Evolutionary conservation across 2,329 filamentous ascomycete species (phyloP).

Genomic region (Ophiocordyceps camponoti-rufipedis): DNA sequence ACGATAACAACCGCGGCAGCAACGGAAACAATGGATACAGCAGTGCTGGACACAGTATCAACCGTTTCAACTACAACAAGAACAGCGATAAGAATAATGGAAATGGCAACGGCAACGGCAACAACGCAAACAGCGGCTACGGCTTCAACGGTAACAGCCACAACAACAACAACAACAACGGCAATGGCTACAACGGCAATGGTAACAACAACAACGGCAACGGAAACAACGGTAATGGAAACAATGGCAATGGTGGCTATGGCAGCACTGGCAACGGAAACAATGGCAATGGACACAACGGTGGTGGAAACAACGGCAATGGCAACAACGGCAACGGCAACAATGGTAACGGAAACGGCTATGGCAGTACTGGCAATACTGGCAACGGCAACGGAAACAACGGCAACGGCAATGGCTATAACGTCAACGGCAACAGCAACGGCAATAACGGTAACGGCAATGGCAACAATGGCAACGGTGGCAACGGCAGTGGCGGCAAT

Average conservation of each 20-base stretch:
- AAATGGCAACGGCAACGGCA: not conserved
- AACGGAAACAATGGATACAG: not conserved
- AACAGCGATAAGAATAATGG: not conserved
- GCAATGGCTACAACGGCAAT: not conserved
- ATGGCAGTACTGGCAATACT: too few species aligned
- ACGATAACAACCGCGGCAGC: not conserved
- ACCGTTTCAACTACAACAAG: too few species aligned
- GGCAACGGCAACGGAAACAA: not conserved
- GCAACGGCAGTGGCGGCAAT: not conserved
- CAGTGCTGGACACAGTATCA: not conserved
- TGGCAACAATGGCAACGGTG: not conserved
- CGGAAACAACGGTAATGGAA: not conserved
- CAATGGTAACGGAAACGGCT: not conserved
- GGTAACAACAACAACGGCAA: not conserved
- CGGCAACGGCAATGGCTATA: not conserved
- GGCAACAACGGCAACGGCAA: not conserved
- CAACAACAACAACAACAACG: not conserved
- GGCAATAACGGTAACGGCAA: not conserved
- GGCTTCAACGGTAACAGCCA: not conserved
- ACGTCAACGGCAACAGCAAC: too few species aligned
- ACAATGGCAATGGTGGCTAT: not conserved
- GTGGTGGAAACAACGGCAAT: too few species aligned
- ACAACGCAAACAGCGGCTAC: not conserved
- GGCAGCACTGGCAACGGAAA: not conserved
- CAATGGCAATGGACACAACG: too few species aligned